Percentiles rank a stretch among this genome's conserved stretches.
Conservation (phyloP, 1,139 yeast genomes). For the Pichia sp. region DNA sequence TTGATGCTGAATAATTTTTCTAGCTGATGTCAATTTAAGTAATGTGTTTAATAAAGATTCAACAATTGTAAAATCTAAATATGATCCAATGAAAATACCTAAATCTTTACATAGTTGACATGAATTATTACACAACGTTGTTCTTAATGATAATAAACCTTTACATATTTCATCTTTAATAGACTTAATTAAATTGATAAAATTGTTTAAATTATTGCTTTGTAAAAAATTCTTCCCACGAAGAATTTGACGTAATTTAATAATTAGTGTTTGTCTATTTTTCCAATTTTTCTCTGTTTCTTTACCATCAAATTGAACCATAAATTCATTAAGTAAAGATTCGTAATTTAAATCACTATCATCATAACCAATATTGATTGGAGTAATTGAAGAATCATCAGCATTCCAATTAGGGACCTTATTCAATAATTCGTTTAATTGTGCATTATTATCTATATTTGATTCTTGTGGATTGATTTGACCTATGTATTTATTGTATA, state of each 20-base stretch:
- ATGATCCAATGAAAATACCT: slow-evolving; percentile 42
- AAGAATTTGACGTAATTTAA: slow-evolving; percentile 51
- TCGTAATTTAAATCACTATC: slow-evolving; percentile 33
- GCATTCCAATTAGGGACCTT: slow-evolving; percentile 19
- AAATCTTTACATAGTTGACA: slow-evolving; percentile 77
- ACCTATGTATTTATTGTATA: slow-evolving; percentile 20
- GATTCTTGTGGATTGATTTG: slow-evolving; percentile 4
- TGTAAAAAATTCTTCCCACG: slow-evolving; percentile 45
- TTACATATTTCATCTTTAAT: slow-evolving; percentile 62
- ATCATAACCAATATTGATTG: slow-evolving; percentile 22
- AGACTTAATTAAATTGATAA: slow-evolving; percentile 30
- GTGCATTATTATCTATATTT: slow-evolving; percentile 1
- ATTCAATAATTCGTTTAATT: slow-evolving; percentile 13
- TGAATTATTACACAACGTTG: slow-evolving; percentile 72
- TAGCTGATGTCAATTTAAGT: slow-evolving; percentile 60
- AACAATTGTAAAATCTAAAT: slow-evolving; percentile 50
- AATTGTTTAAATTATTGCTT: slow-evolving; percentile 5
- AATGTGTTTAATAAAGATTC: slow-evolving; percentile 57
- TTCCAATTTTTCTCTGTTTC: slow-evolving; percentile 92
- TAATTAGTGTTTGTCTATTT: slow-evolving; percentile 56
- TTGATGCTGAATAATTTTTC: slow-evolving; percentile 73
- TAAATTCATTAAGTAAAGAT: slow-evolving; percentile 34
- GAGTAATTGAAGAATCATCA: slow-evolving; percentile 19
- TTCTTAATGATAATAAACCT: slow-evolving; percentile 67
- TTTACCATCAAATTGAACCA: slow-evolving; percentile 51